Conservation (phyloP, 768 basidiomycete species). For the Xerocomus spinulosus region DNA sequence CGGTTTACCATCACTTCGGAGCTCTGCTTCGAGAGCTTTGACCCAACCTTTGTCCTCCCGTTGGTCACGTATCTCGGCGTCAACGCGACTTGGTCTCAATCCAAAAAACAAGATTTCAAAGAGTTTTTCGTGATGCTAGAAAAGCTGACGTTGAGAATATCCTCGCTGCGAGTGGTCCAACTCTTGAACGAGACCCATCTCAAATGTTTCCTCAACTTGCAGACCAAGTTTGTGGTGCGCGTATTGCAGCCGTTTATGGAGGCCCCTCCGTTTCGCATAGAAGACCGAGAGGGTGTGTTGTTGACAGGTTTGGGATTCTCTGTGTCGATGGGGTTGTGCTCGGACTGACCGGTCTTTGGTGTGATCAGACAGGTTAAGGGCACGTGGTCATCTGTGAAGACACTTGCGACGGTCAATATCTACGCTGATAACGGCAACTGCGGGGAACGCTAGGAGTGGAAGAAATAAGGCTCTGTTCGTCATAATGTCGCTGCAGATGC, state of each 20-base stretch:
- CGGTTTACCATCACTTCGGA: constrained; percentile 15
- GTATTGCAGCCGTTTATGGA: constrained; percentile 9
- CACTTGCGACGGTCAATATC: too few species aligned
- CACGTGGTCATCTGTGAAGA: constrained; percentile 7
- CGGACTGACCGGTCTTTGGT: not conserved
- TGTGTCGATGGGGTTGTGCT: not conserved
- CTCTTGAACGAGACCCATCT: constrained; percentile 15
- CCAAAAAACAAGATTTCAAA: constrained; percentile 1
- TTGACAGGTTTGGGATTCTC: constrained; percentile 16
- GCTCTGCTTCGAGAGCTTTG: not conserved
- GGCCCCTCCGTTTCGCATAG: constrained; percentile 12
- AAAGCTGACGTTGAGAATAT: constrained; percentile 4
- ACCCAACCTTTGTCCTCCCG: constrained; percentile 3
- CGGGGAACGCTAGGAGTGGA: too few species aligned
- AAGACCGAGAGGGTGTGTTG: constrained; percentile 19
- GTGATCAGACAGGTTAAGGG: constrained; percentile 14
- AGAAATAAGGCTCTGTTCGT: too few species aligned
- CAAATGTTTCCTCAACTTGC: constrained; percentile 14
- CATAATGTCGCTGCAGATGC: too few species aligned
- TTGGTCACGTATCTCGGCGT: constrained; percentile 19
- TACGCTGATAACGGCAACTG: too few species aligned
- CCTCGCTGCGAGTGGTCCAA: constrained; percentile 21
- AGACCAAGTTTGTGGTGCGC: constrained; percentile 7
- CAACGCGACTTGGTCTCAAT: constrained; percentile 1
- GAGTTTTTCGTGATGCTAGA: constrained; percentile 11